A percentile compares a stretch with the other conserved stretches of the same genome.
phyloP scores from a whole-genome alignment of 805 yeast genomes.

The Spathaspora boniae region DNA sequence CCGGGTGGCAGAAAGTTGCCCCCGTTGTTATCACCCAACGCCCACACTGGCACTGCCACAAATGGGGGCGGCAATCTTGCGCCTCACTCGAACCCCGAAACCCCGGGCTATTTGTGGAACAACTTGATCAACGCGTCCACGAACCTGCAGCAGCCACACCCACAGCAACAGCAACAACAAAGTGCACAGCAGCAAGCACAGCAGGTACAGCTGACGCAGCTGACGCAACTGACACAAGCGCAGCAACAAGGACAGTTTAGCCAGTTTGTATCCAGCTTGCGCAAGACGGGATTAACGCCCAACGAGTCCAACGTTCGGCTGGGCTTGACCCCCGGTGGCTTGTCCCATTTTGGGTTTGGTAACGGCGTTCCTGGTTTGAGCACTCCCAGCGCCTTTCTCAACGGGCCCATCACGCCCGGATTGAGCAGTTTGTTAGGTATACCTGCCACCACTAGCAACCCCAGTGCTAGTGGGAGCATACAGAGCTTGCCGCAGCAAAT shows the following conservation, averaged over 20 bases:
- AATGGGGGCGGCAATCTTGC: slow-evolving; percentile 1
- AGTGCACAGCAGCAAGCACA: slow-evolving; percentile 3
- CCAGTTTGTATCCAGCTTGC: slow-evolving; percentile 29
- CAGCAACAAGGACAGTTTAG: slow-evolving; percentile 14
- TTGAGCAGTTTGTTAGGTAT: slow-evolving; percentile 38
- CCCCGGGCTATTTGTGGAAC: slow-evolving; percentile 53
- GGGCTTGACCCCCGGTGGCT: slow-evolving; percentile 64
- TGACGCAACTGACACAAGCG: too few species aligned
- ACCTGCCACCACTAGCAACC: slow-evolving; percentile 12
- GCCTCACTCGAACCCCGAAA: slow-evolving; percentile 40
- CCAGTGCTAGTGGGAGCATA: too few species aligned
- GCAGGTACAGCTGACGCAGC: neutral
- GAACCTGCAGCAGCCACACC: slow-evolving; percentile 6
- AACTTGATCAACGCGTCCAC: slow-evolving; percentile 36
- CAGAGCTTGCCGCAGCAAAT: too few species aligned
- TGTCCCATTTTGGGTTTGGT: slow-evolving; percentile 28
- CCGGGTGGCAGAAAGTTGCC: slow-evolving; percentile 62
- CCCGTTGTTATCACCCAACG: slow-evolving; percentile 48
- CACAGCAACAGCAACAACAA: slow-evolving; percentile 4
- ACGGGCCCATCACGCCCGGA: slow-evolving; percentile 49
- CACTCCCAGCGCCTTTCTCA: slow-evolving; percentile 38
- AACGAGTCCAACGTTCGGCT: slow-evolving; percentile 70
- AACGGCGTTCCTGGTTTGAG: slow-evolving; percentile 31
- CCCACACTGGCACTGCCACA: slow-evolving; percentile 15
- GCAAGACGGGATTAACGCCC: slow-evolving; percentile 67